Evolutionary conservation across 257 asterid species (phyloP), one percentile per base, ranked within the genome.

Genomic region (Haberlea rhodopensis): DNA sequence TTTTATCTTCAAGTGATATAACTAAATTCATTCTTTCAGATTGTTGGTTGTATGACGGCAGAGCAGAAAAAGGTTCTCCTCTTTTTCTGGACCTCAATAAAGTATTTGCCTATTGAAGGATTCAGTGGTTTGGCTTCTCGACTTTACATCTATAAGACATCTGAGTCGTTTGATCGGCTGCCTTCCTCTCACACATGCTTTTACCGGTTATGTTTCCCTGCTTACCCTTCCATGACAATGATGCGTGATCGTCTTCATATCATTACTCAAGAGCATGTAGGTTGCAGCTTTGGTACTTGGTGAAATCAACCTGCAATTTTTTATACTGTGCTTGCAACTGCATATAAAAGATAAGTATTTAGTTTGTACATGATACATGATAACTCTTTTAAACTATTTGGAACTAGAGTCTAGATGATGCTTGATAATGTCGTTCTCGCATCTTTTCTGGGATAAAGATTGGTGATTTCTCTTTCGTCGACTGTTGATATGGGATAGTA

Each of bases 171-270:
- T 3, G 84, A 90, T n/a, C 91, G 81, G 24, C 79, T 94, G 70
- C 99, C 99, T 11, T 84, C 96, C 2, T 89, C 99, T 45, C 96
- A 87, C 66, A 92, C 99, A 60, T 92, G 99, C 89, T 92, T 92
- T 83, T 84, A 79, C 84, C 85, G 92, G 67, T 29, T 94, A 73
- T 87, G 94, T 70, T 79, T 94, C 63, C 99, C 96, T 8, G 82
- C 87, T 27, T 94, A 94, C 69, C 79, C 90, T 19, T 71, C 85
- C 6, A 53, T 69, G 70, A 52, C 63, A 9, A 75, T 61, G 21
- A 84, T 87, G 91, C 71, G 60, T 19, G 81, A 81, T 13, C 94
- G 95, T 5, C 85, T 89, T 55, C 69, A 24, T 59, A 75, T 92
- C 40, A 84, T 92, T 62, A 80, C 94, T 54, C 98, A 87, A 73